Percentiles rank a stretch among this genome's conserved stretches.
These are phyloP conservation scores for Termitomyces sp. DNA, from an alignment of 768 basidiomycete species.

Conservation along the genomic window DNA sequence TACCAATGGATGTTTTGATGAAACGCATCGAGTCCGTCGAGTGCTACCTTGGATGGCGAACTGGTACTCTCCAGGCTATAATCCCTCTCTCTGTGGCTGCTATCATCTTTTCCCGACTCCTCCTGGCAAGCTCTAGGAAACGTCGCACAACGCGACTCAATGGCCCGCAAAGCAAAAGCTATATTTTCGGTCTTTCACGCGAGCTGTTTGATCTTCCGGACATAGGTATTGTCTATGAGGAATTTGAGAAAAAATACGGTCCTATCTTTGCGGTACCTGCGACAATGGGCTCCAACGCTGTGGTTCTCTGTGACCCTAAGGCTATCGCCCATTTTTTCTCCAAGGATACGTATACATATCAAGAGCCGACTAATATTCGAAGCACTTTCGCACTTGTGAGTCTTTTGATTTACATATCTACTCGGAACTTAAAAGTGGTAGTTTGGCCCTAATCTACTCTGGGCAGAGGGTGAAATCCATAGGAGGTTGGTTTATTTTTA, in stretches of 20 bases:
- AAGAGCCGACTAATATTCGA: conserved; percentile 17
- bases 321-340: conserved; percentile 17
- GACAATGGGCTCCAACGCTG: conserved; percentile 13
- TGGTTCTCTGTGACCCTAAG: conserved; percentile 22
- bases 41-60: not conserved
- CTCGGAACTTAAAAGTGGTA: not conserved
- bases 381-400: conserved; percentile 15
- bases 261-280: conserved; percentile 15
- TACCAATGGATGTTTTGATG: not conserved
- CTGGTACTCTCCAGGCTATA: not conserved
- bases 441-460: conserved; percentile 31
- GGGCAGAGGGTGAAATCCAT: conserved; percentile 37
- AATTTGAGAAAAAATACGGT: conserved; percentile 21
- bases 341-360: conserved; percentile 22
- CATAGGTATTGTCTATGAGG: conserved; percentile 15
- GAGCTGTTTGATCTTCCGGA: conserved; percentile 7
- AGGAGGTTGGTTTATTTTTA: conserved; percentile 19
- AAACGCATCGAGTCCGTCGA: not conserved
- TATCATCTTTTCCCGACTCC: not conserved
- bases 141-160: conserved; percentile 2
- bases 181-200: conserved; percentile 6
- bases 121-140: not conserved
- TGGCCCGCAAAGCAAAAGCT: conserved; percentile 7
- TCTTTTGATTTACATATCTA: not conserved
- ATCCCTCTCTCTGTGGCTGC: conserved; percentile 2